These are phyloP conservation scores for Candida pseudoglaebosa DNA, from an alignment of 805 yeast species.

Conservation along the genomic window DNA sequence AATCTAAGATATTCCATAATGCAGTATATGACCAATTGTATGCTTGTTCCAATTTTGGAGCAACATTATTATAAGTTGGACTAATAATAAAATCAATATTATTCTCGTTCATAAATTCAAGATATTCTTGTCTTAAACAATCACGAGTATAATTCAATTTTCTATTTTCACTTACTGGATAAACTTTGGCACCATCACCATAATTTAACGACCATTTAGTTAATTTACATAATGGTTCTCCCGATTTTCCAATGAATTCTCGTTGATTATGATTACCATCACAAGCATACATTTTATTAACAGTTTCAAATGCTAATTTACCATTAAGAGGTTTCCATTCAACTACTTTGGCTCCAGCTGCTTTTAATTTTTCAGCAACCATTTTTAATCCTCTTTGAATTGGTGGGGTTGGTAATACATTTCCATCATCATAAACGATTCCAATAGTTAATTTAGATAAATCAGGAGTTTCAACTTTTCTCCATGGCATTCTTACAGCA, in stretches of 20 bases:
- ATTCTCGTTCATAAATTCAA: constrained; percentile 47
- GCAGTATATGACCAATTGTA: constrained; percentile 81
- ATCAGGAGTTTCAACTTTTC: constrained; percentile 37
- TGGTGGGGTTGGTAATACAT: constrained; percentile 68
- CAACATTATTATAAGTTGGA: constrained; percentile 66
- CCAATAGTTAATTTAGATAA: constrained; percentile 53
- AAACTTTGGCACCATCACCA: constrained; percentile 53
- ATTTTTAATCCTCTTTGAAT: constrained; percentile 51
- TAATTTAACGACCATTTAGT: constrained; percentile 58
- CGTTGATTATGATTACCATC: constrained; percentile 66
- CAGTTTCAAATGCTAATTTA: constrained; percentile 56
- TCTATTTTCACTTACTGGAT: constrained; percentile 51
- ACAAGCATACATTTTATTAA: constrained; percentile 50
- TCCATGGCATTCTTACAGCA: constrained; percentile 52
- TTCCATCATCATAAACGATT: constrained; percentile 59
- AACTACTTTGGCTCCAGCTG: constrained; percentile 56
- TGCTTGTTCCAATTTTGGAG: constrained; percentile 61
- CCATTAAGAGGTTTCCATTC: constrained; percentile 57
- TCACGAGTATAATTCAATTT: constrained; percentile 55
- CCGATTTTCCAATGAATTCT: constrained; percentile 50
- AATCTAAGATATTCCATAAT: constrained; percentile 67
- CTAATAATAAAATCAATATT: constrained; percentile 63
- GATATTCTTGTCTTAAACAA: constrained; percentile 52
- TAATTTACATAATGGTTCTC: constrained; percentile 65
- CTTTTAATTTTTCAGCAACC: constrained; percentile 50